Conservation (phyloP, 2,329 filamentous ascomycete genomes). For the Fusarium euwallaceae region DNA sequence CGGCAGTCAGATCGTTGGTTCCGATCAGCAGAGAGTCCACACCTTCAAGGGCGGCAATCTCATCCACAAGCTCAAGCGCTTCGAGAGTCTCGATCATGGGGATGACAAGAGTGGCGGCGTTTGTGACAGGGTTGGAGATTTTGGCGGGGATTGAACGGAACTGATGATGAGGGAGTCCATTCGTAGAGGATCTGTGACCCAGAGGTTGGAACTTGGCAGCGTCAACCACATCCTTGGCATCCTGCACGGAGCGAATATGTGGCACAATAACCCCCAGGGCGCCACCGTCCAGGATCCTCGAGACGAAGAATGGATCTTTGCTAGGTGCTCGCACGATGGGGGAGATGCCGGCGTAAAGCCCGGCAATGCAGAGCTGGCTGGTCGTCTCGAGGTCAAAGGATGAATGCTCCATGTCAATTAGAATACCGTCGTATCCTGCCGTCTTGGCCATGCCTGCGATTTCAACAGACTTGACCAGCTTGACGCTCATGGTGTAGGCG, state of each 20-base stretch:
- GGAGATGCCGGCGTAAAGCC: constrained; percentile 46
- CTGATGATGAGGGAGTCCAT: constrained; percentile 37
- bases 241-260: constrained; percentile 41
- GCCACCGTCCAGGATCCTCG: constrained; percentile 44
- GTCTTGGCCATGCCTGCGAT: constrained; percentile 52
- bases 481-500: constrained; percentile 49
- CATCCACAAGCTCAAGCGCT: constrained; percentile 45
- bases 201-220: constrained; percentile 46
- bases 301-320: constrained; percentile 45
- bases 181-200: constrained; percentile 42
- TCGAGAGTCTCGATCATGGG: constrained; percentile 49
- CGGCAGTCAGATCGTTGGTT: constrained; percentile 58
- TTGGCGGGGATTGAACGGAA: constrained; percentile 41
- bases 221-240: constrained; percentile 45
- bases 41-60: constrained; percentile 52
- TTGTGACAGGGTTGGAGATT: constrained; percentile 36
- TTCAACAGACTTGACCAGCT: constrained; percentile 47
- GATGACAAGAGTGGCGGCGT: constrained; percentile 43
- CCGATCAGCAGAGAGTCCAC: constrained; percentile 60
- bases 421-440: constrained; percentile 51
- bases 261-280: constrained; percentile 46
- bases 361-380: constrained; percentile 49
- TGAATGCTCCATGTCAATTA: constrained; percentile 57
- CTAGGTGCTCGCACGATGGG: constrained; percentile 44
- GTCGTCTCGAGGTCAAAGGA: constrained; percentile 51